Percentiles rank a stretch among this genome's conserved stretches.
Evolutionary conservation across 2,329 filamentous ascomycete species (phyloP).

Genomic region (Graphilbum sp.): DNA sequence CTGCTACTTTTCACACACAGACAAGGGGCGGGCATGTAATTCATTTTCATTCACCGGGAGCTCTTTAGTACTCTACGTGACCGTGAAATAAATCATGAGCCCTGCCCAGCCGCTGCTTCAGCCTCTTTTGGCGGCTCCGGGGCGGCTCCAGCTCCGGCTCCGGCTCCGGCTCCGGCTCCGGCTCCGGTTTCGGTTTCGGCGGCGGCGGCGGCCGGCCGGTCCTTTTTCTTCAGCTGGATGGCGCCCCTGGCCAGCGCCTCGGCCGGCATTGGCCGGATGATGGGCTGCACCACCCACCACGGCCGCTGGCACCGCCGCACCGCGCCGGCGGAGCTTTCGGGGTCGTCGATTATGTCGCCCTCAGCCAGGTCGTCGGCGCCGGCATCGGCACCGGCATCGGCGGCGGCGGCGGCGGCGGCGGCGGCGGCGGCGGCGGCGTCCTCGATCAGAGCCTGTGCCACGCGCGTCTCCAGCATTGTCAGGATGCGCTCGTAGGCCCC

Average conservation of each 20-base stretch:
- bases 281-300: slow-evolving; percentile 83
- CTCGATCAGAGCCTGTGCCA: slow-evolving; percentile 60
- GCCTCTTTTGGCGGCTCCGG: neutral
- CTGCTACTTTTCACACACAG: too few relatives aligned
- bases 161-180: neutral
- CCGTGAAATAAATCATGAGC: too few relatives aligned
- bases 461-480: slow-evolving; percentile 54
- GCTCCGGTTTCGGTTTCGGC: neutral
- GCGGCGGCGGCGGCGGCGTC: too few relatives aligned
- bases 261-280: slow-evolving; percentile 69
- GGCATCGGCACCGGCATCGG: slow-evolving; percentile 21
- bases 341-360: slow-evolving; percentile 18
- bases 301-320: slow-evolving; percentile 62
- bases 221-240: slow-evolving; percentile 57
- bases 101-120: too few relatives aligned
- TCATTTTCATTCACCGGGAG: too few relatives aligned
- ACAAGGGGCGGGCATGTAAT: too few relatives aligned
- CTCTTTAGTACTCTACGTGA: too few relatives aligned
- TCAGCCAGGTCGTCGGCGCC: slow-evolving; percentile 11
- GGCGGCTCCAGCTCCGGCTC: too few relatives aligned
- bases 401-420: slow-evolving; percentile 24
- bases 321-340: slow-evolving; percentile 47
- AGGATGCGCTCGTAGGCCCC: slow-evolving; percentile 63
- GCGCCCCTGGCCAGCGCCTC: slow-evolving; percentile 76
- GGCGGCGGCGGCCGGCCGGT: slow-evolving; percentile 3